Conservation (phyloP, 768 basidiomycete species). For the Tricholoma bakamatsutake region DNA sequence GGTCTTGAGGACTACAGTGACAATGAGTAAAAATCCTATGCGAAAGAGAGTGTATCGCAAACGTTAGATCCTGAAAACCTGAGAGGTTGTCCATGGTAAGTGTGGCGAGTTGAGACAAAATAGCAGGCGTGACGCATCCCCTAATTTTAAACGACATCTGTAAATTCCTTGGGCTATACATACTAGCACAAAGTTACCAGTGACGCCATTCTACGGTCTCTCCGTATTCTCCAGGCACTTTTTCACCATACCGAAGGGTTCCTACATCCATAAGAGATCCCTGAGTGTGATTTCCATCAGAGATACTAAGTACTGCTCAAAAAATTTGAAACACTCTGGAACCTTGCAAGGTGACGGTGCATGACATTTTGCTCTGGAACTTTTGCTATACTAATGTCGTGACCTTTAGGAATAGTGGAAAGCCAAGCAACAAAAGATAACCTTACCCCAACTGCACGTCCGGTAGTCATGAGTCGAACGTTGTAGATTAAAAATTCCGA, state of each 20-base stretch:
- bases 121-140: slow-evolving; percentile 65
- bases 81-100: slow-evolving; percentile 34
- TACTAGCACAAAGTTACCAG: slow-evolving; percentile 40
- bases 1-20: slow-evolving; percentile 46
- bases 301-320: neutral
- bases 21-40: neutral
- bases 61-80: slow-evolving; percentile 53
- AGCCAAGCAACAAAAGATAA: neutral
- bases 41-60: slow-evolving; percentile 11
- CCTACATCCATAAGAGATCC: slow-evolving; percentile 48
- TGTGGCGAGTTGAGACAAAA: slow-evolving; percentile 44
- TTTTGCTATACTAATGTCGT: slow-evolving; percentile 60
- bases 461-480: slow-evolving; percentile 6
- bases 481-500: neutral
- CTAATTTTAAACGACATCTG: slow-evolving; percentile 27
- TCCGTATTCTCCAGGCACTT: slow-evolving; percentile 38
- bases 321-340: neutral
- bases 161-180: neutral
- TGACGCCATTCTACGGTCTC: slow-evolving; percentile 73
- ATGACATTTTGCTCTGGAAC: slow-evolving; percentile 62
- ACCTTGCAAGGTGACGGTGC: slow-evolving; percentile 55
- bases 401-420: neutral
- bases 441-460: slow-evolving; percentile 17
- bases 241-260: slow-evolving; percentile 60
- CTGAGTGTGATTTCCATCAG: slow-evolving; percentile 13